Evolutionary conservation across 352 stramenopile species (phyloP), one percentile per base, ranked within the genome.

Genomic region (Phytophthora sojae): DNA sequence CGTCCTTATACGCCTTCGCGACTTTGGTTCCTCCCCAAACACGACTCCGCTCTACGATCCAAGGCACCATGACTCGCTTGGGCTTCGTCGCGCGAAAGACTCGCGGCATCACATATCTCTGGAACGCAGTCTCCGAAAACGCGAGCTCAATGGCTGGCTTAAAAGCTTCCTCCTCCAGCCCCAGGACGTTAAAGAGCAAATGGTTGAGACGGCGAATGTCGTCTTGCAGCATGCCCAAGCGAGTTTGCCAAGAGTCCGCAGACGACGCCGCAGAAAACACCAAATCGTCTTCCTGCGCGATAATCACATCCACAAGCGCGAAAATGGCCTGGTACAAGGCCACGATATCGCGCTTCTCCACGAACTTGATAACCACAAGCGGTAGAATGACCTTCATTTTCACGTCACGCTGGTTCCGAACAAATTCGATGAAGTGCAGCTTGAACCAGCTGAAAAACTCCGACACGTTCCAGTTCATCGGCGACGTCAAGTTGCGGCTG

Each of bases 381-480:
- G 88, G 88, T 2, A 91, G 61, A 8, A 94, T 65, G 19, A 94
- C 84, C 19, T 77, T 81, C 12, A 68, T 79, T 61, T 96, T 96
- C 23, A 91, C 71, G 21, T 92, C 73, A 54, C 91, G 80, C 69
- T 96, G 88, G 50, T 82, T 83, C 45, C 76, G 83, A 15, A 96
- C 63, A 66, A 94, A 94, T 61, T 93, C 86, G 50, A 93, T 79
- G 69, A 96, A 96, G 42, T 94, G 76, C 19, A 79, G 79, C 64
- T 89, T 91, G 67, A 96, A 96, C 85, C 86, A 96, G 25, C 55
- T 58, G 61, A 96, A 94, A 66, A 94, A 94, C 71, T 91, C 88
- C 26, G 58, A 60, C 23, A 89, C 80, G 57, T 90, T 90, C 75
- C 73, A 85, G 54, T 87, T 82, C 26, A 71, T 71, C 3, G 74